Base-by-base conservation (phyloP, 2,329 filamentous ascomycete genomes). In the Aspergillus intermedius region DNA sequence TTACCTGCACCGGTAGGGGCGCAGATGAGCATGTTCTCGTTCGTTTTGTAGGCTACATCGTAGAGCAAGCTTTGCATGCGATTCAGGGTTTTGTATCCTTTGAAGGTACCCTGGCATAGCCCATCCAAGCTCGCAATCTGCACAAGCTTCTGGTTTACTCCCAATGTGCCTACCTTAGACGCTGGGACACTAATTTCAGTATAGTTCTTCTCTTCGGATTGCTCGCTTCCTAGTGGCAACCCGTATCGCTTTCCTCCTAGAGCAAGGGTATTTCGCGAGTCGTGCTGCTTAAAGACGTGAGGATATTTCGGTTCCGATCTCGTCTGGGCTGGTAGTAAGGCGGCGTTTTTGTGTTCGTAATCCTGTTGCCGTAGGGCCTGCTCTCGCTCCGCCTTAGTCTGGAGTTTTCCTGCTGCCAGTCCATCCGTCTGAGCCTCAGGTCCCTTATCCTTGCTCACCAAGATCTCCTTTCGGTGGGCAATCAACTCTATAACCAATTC, bases 51-150 rank as follows among this genome's bases (percentile, higher is more conserved):
- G 0, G 91, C 93, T 4, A 98, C 88, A 1, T 90, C 90, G 61
- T 95, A 95, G 0, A 97, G 88, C 43, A 98, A 76, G 66, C 91
- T 97, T 72, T 98, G 93, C 94, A 98, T 98, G 23, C 94, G 86
- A 63, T 98, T 98, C 51, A 98, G 78, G 3, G 87, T 74, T 70
- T 91, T 91, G 75, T 98, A 98, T 0, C 91, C 91, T 63, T 86
- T 88, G 74, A 98, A 98, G 0, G 93, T 98, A n/a, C 81, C 82
- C 52, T 82, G 80, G 60, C 93, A 98, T 23, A 98, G 77, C 0
- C 88, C 89, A 66, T 98, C 93, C 74, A 98, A 78, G 3, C 90
- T 86, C 5, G 79, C 75, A 51, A 98, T 91, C 28, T 83, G 74
- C 17, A 98, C 75, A 12, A 97, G 78, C 60, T 82, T 88, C 60